Base-by-base conservation (phyloP, 495 filamentous ascomycete genomes). In the Neurospora sp. region DNA sequence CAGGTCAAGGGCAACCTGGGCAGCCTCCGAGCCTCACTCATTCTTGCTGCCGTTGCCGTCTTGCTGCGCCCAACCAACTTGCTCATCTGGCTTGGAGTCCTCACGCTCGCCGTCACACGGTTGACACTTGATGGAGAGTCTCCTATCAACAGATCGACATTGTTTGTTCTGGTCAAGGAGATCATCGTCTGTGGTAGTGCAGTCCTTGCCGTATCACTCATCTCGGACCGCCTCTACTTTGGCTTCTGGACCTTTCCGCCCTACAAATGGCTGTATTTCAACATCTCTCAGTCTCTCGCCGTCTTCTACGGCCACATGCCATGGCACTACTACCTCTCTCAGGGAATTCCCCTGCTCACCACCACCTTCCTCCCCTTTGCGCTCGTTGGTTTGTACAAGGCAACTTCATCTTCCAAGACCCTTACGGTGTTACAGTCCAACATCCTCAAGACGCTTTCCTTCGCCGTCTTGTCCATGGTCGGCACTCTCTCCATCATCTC, bases 271-370 rank as follows among this genome's bases (percentile, higher is more conserved):
- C 85, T 98, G 31, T 89, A 96, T 80, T 97, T 97, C 87, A 99
- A 99, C 82, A 84, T 99, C 45, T 88, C 90, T 11, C 90, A 97
- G 78, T 91, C 90, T 10, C 86, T 99, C 17, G 92, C 96, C 39
- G 86, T 92, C 19, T 98, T 97, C 81, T 99, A 99, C 79, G 96
- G 96, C n/a, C 85, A 83, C 39, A 98, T 97, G 83, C 88, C 92
- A 69, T 92, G 90, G 88, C 93, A 97, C 77, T 99, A 98, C 82
- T 99, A 97, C 81, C 81, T 94, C 17, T 91, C 91, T 3, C 93
- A 99, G 84, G 96, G 94, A 39, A 87, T 95, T 21, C 96, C 95
- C 13, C 88, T 98, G 1, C 87, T 97, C 7, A 89, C 96, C 9
- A 97, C 92, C 3, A 96, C 93, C 4, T 89, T 90, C 69, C 83